Evolutionary conservation across 225 moss, liverwort and hornwort genomes (phyloP), one percentile per base, ranked within the genome.

Genomic region (Polytrichum commune): DNA sequence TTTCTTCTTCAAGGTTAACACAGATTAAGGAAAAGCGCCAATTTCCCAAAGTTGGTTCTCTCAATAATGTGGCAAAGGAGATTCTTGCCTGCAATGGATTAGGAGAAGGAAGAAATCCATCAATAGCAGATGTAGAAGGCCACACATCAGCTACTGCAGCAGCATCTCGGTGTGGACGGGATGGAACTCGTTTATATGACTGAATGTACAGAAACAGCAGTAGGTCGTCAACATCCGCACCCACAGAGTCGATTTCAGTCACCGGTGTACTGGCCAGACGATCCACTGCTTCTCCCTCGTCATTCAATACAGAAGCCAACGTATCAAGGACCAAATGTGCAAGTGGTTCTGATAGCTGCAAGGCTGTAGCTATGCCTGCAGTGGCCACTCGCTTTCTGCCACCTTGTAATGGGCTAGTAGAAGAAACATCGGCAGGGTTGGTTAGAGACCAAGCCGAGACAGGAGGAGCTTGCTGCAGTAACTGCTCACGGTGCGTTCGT

Each of bases 81-180:
- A 2, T 20, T 26, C 71, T 60, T 60, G 82, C 89, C 83, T 83
- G 89, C 27, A 86, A 71, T 26, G 79, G 77, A 65, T 86, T 79
- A 22, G 78, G 28, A 29, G 83, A 72, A 53, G 86, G 72, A 29
- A 89, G 86, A 71, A 86, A 86, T 74, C 86, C 89, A 82, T 89
- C 89, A 60, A 89, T 86, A 53, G 86, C 89, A 18, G 89, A 89
- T 28, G 81, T 76, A 35, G 81, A 79, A 24, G 89, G 89, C 89
- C 89, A 89, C 60, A 89, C 86, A 67, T 89, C 89, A 32, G 86
- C 83, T 35, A 84, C 86, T 73, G 83, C 78, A 46, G 85, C 83
- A 46, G 89, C 72, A 69, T 89, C 89, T 70, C 83, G 83, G 77
- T 89, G 81, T 10, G 83, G 63, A 22, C 89, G 86, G 1, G 86